phyloP scores from a whole-genome alignment of 768 basidiomycete species.

The Mycena galericulata region DNA sequence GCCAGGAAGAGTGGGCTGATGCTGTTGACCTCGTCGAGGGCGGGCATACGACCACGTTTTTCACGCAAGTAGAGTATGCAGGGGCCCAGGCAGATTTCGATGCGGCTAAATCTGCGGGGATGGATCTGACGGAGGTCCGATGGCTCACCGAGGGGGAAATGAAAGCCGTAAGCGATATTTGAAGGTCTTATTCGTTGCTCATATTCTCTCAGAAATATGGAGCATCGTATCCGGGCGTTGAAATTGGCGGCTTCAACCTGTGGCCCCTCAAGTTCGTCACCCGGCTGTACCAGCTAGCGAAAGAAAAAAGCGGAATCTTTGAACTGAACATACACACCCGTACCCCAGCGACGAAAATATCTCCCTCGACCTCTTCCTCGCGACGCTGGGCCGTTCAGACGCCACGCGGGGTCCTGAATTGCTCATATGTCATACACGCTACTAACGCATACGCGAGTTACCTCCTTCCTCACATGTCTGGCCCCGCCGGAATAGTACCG shows the following conservation, averaged over 20 bases:
- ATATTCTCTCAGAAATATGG: constrained; percentile 51
- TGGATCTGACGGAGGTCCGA: constrained; percentile 1
- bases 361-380: constrained; percentile 36
- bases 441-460: constrained; percentile 88
- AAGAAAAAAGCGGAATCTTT: constrained; percentile 44
- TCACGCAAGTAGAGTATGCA: not conserved
- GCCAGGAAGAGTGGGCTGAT: constrained; percentile 23
- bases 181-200: not conserved
- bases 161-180: constrained; percentile 11
- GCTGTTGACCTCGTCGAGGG: constrained; percentile 28
- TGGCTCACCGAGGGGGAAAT: constrained; percentile 28
- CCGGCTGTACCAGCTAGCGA: constrained; percentile 63
- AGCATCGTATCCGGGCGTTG: constrained; percentile 63
- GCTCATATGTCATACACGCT: constrained; percentile 81
- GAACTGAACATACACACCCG: constrained; percentile 74
- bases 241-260: constrained; percentile 69
- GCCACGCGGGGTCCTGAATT: constrained; percentile 70
- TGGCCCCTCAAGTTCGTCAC: constrained; percentile 89
- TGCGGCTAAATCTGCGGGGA: constrained; percentile 26
- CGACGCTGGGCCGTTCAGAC: constrained; percentile 71
- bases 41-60: constrained; percentile 24
- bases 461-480: constrained; percentile 77
- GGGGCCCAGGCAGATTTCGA: constrained; percentile 14
- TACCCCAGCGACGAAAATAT: constrained; percentile 72
- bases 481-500: constrained; percentile 70